Percentiles rank a stretch among this genome's conserved stretches.
Conservation (phyloP, 805 yeast genomes). For the Teunomyces gatunensis region DNA sequence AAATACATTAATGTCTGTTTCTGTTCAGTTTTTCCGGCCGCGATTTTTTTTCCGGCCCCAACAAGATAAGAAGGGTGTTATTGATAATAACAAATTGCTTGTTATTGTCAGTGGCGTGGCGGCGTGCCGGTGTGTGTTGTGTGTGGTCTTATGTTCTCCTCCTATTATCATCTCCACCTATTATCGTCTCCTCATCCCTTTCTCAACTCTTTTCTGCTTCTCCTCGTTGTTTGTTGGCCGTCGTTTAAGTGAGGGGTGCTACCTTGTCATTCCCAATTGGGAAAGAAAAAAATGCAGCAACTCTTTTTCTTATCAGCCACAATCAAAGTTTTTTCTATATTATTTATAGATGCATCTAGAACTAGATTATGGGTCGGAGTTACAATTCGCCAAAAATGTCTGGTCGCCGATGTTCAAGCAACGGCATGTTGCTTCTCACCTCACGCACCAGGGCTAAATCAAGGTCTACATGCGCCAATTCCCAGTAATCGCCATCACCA, state of each 20-base stretch:
- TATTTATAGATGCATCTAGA: not conserved
- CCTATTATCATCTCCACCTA: too few relatives aligned
- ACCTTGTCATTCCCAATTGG: not conserved
- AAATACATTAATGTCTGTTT: too few relatives aligned
- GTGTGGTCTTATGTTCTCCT: too few relatives aligned
- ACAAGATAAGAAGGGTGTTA: not conserved
- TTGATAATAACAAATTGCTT: too few relatives aligned
- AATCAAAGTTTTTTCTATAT: not conserved
- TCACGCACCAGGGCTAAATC: conserved; percentile 49
- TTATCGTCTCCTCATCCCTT: not conserved
- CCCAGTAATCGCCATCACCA: conserved; percentile 33
- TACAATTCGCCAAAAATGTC: conserved; percentile 49
- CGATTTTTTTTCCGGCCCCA: not conserved
- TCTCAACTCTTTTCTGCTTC: not conserved
- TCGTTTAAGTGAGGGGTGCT: conserved; percentile 2
- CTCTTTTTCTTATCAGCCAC: not conserved
- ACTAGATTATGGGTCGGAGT: not conserved
- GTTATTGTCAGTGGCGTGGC: too few relatives aligned
- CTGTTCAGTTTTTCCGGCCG: not conserved
- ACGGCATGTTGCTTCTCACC: conserved; percentile 71
- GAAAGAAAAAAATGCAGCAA: not conserved
- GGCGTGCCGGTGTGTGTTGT: not conserved
- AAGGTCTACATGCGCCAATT: conserved; percentile 60
- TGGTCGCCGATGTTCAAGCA: conserved; percentile 68
- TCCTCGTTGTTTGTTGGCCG: conserved; percentile 1